phyloP scores from a whole-genome alignment of 2,329 filamentous ascomycete genomes.

The Diaporthe velutina region DNA sequence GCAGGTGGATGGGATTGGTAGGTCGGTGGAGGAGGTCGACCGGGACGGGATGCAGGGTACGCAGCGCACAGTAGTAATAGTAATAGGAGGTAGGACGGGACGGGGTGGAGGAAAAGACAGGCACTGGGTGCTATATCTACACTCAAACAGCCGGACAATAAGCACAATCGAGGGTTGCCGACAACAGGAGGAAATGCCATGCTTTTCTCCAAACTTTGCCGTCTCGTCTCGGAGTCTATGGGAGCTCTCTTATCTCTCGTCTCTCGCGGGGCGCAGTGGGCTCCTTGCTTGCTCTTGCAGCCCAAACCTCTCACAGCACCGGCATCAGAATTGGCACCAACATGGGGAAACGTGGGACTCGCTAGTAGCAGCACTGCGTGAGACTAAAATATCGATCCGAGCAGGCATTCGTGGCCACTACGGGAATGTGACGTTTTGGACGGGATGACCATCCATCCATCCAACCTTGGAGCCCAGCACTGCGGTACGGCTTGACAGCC shows the following conservation, averaged over 20 bases:
- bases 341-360: constrained; percentile 26
- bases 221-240: constrained; percentile 9
- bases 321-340: constrained; percentile 15
- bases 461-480: constrained; percentile 25
- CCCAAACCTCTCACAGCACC: constrained; percentile 19
- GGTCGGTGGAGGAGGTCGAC: constrained; percentile 11
- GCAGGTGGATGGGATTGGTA: constrained; percentile 10
- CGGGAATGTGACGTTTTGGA: constrained; percentile 4
- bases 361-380: constrained; percentile 30
- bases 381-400: constrained; percentile 18
- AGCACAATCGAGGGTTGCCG: neutral
- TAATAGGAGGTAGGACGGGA: neutral
- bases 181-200: constrained; percentile 14
- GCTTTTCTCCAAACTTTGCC: neutral
- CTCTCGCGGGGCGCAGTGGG: neutral
- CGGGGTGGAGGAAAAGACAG: neutral
- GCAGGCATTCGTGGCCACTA: constrained; percentile 18
- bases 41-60: neutral
- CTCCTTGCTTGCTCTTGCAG: neutral
- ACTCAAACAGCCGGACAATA: neutral
- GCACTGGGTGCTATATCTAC: neutral
- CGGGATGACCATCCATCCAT: constrained; percentile 12
- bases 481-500: constrained; percentile 18
- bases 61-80: neutral
- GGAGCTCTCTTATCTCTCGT: neutral